Conservation (phyloP, 2,329 filamentous ascomycete genomes). For the Fusarium sp. region DNA sequence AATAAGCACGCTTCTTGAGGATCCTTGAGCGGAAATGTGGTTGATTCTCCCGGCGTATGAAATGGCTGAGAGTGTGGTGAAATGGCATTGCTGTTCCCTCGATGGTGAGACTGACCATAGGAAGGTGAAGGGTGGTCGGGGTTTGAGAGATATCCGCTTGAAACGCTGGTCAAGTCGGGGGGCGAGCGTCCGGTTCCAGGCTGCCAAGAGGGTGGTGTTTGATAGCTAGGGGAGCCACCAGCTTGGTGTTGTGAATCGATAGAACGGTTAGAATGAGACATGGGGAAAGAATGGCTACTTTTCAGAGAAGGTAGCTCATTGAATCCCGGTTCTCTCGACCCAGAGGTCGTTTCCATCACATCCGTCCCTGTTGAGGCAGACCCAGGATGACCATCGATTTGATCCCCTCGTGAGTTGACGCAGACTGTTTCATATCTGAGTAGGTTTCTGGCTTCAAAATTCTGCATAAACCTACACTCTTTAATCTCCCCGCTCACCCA, state of each 20-base stretch:
- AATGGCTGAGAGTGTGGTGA: slow-evolving; percentile 23
- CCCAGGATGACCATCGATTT: neutral
- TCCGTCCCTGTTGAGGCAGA: neutral
- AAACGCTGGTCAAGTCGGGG: slow-evolving; percentile 9
- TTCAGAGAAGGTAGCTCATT: slow-evolving; percentile 8
- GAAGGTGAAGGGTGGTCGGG: slow-evolving; percentile 26
- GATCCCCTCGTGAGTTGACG: slow-evolving; percentile 5
- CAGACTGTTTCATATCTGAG: slow-evolving; percentile 12
- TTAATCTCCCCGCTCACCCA: slow-evolving; percentile 52
- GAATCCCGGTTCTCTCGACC: neutral
- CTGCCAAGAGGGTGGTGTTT: slow-evolving; percentile 23
- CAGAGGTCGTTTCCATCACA: neutral
- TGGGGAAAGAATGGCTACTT: neutral
- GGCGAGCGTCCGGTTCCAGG: slow-evolving; percentile 20
- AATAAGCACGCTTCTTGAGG: slow-evolving; percentile 54
- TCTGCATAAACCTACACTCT: slow-evolving; percentile 31
- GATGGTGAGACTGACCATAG: slow-evolving; percentile 14
- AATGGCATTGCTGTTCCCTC: neutral
- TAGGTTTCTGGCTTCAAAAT: neutral
- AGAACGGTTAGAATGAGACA: neutral
- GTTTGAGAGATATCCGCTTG: slow-evolving; percentile 17
- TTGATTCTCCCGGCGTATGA: slow-evolving; percentile 13
- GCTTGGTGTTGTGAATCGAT: slow-evolving; percentile 4
- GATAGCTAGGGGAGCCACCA: slow-evolving; percentile 10
- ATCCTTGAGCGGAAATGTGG: slow-evolving; percentile 47